Conservation (phyloP, 305 asterid genomes). For the Fraxinus sp. region DNA sequence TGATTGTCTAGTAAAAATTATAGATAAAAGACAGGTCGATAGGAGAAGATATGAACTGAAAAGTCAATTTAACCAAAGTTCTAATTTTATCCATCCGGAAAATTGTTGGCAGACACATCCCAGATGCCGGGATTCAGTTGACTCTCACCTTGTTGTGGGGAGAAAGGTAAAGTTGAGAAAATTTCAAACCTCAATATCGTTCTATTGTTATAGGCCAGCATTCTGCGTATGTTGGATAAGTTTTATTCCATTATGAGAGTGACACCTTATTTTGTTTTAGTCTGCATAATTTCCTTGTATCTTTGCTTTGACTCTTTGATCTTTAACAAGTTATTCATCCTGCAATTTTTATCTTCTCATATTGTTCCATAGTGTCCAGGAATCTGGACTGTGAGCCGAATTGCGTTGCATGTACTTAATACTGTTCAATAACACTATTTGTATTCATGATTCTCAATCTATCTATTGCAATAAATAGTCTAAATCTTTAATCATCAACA, state of each 20-base stretch:
- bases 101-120: conserved; percentile 31
- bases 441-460: neutral
- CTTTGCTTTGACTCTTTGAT: conserved; percentile 11
- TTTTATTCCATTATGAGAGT: conserved; percentile 21
- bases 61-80: conserved; percentile 34
- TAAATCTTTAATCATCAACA: conserved; percentile 14
- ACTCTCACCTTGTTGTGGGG: conserved; percentile 36
- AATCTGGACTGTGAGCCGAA: conserved; percentile 14
- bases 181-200: conserved; percentile 32
- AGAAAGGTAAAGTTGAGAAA: conserved; percentile 58
- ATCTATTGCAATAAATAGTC: neutral
- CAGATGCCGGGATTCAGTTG: conserved; percentile 45
- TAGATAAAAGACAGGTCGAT: conserved; percentile 32
- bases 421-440: neutral
- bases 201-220: conserved; percentile 31
- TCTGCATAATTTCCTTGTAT: conserved; percentile 10
- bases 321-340: neutral
- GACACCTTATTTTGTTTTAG: conserved; percentile 3
- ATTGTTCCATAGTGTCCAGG: neutral
- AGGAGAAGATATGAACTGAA: conserved; percentile 26
- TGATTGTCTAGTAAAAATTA: conserved; percentile 29
- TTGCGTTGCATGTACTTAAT: neutral
- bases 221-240: conserved; percentile 32
- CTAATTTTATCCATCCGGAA: conserved; percentile 29
- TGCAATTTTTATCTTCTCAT: conserved; percentile 15